Base-by-base conservation (phyloP, 345 rosid genomes). In the Gossypium ekmanianum region DNA sequence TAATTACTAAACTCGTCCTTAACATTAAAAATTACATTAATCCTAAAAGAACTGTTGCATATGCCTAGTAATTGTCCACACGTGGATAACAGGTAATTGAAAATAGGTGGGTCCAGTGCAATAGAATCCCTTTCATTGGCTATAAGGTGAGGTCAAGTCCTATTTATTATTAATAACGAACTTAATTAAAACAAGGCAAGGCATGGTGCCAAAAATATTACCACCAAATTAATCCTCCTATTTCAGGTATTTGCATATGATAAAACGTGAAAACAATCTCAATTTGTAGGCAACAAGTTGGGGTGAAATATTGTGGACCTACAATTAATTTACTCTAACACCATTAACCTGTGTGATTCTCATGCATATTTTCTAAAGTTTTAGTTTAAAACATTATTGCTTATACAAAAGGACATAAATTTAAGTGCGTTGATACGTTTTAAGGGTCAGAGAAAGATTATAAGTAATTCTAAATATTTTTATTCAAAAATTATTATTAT, bases 381-480 rank as follows among this genome's bases (percentile, higher is more conserved):
- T 0, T 2, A 11, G 2, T 11, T 47, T 0, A 1, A 5, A 0
- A 34, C 0, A 34, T 5, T 4, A 0, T 34, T 34, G 0, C 0
- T 34, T 34, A 34, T 34, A 0, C 0, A 34, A 1, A 7, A 4
- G 0, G 41, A 34, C 0, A 5, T 5, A 0, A 34, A 0, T 34
- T 34, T 0, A 5, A 34, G 7, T 34, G 1, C 7, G 41, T 5
- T 34, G 0, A 34, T 4, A 7, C 1, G 1, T 29, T 4, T 34
- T 34, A 34, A 4, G 39, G 1, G 6, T 34, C 0, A 3, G 39
- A 34, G 0, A 34, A 34, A 34, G 0, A 34, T 1, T 4, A 4
- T 34, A 1, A 0, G 0, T 34, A 34, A 0, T 34, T 4, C 0
- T 34, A 0, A 0, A 34, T 1, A 34, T 34, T 34, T 34, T 4